phyloP scores from a whole-genome alignment of 495 filamentous ascomycete species.

The Daldinia decipiens region DNA sequence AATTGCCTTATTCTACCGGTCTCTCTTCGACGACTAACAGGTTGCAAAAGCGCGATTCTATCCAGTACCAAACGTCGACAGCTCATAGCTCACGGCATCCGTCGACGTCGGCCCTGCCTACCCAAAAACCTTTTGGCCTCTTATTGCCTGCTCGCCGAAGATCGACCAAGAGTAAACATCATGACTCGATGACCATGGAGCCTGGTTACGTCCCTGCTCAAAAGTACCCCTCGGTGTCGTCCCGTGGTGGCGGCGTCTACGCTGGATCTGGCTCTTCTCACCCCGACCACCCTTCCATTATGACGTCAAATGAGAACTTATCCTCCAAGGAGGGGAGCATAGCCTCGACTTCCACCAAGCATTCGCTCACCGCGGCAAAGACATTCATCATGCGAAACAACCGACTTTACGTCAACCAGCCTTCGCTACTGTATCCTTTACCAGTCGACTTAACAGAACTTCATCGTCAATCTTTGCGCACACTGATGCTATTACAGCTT shows the following conservation, averaged over 20 bases:
- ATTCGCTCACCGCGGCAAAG: slow-evolving; percentile 48
- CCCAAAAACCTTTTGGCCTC: slow-evolving; percentile 19
- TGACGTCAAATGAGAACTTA: slow-evolving; percentile 43
- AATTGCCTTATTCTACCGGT: slow-evolving; percentile 2
- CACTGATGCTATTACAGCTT: slow-evolving; percentile 80
- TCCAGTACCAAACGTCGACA: slow-evolving; percentile 20
- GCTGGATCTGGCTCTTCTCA: slow-evolving; percentile 49
- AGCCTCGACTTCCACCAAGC: slow-evolving; percentile 41
- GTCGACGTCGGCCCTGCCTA: slow-evolving; percentile 31
- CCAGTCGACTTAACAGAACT: slow-evolving; percentile 90
- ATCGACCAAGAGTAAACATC: slow-evolving; percentile 43
- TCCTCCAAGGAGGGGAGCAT: slow-evolving; percentile 45
- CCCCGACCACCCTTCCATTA: slow-evolving; percentile 27
- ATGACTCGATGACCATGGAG: slow-evolving; percentile 53
- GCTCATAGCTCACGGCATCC: slow-evolving; percentile 25
- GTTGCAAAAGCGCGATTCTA: slow-evolving; percentile 39
- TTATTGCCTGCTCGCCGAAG: slow-evolving; percentile 32
- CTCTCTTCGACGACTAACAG: slow-evolving; percentile 17
- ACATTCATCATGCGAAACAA: slow-evolving; percentile 79
- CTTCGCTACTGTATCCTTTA: slow-evolving; percentile 78
- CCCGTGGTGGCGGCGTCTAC: slow-evolving; percentile 55
- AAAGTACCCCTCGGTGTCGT: slow-evolving; percentile 36
- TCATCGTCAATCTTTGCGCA: slow-evolving; percentile 86
- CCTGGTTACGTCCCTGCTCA: slow-evolving; percentile 37
- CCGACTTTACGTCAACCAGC: slow-evolving; percentile 82